These are phyloP conservation scores for Dictyostelium gargantuum DNA, from an alignment of 208 protist species.

Conservation along the genomic window DNA sequence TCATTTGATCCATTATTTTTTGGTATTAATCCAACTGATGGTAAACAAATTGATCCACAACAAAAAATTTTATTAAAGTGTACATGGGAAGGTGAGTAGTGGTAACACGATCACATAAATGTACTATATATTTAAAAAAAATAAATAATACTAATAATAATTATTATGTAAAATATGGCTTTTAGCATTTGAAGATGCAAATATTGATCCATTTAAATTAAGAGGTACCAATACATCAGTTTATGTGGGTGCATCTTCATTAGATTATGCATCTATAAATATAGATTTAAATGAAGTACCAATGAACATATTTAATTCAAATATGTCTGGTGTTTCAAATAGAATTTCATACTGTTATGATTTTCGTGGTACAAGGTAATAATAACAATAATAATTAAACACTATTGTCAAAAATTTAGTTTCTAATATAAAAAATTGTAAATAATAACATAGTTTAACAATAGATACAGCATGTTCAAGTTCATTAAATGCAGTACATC, in stretches of 20 bases:
- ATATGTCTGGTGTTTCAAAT: constrained; percentile 43
- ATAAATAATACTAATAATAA: no score
- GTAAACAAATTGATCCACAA: constrained; percentile 69
- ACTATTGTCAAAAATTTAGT: no score
- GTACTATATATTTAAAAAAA: no score
- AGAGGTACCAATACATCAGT: constrained; percentile 64
- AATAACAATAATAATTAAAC: constrained; percentile 73
- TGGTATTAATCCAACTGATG: constrained; percentile 62
- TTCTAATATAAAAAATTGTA: no score
- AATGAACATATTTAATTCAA: not conserved
- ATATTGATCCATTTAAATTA: constrained; percentile 35
- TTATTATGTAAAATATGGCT: not conserved
- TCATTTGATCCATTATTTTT: constrained; percentile 75
- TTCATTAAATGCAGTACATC: constrained; percentile 80
- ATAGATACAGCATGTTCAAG: constrained; percentile 89
- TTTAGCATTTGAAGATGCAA: constrained; percentile 73
- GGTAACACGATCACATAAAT: not conserved
- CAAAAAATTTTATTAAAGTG: constrained; percentile 70
- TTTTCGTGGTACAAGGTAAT: constrained; percentile 81
- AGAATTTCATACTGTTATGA: constrained; percentile 84
- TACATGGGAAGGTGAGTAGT: constrained; percentile 30
- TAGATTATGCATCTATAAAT: constrained; percentile 65
- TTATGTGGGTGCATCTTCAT: constrained; percentile 64
- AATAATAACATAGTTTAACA: constrained; percentile 52
- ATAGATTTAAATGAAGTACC: not conserved